A percentile compares a stretch with the other conserved stretches of the same genome.
phyloP scores from a whole-genome alignment of 805 yeast genomes.

The Metschnikowia similis region DNA sequence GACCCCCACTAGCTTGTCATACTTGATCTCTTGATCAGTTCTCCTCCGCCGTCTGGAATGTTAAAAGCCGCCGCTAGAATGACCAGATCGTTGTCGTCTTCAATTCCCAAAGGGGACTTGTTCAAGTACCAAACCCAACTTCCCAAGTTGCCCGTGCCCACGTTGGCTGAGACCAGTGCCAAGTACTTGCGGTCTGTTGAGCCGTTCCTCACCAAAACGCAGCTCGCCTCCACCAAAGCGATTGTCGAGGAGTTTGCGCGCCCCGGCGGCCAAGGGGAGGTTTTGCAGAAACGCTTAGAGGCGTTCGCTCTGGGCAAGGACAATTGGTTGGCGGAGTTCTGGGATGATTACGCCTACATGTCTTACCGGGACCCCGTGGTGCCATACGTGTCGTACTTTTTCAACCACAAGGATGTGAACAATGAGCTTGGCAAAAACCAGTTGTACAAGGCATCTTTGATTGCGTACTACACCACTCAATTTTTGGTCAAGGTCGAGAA shows the following conservation, averaged over 20 bases:
- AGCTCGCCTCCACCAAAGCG: conserved; percentile 46
- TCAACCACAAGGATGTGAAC: conserved; percentile 67
- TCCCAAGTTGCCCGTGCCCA: conserved; percentile 87
- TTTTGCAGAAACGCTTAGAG: conserved; percentile 61
- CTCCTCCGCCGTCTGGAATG: conserved; percentile 6
- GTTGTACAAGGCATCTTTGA: conserved; percentile 68
- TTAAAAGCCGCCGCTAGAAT: conserved; percentile 15
- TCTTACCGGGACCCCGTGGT: conserved; percentile 91
- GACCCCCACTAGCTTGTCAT: no score
- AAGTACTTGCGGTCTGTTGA: conserved; percentile 68
- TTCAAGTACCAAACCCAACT: conserved; percentile 67
- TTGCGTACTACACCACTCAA: conserved; percentile 61
- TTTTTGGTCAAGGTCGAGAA: conserved; percentile 64
- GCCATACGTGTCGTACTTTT: conserved; percentile 90
- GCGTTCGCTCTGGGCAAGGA: conserved; percentile 57
- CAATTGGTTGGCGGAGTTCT: conserved; percentile 87
- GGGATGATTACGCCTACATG: conserved; percentile 93
- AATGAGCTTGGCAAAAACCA: conserved; percentile 60
- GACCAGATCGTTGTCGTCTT: conserved; percentile 20
- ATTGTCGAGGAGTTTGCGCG: conserved; percentile 63
- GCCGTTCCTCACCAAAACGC: conserved; percentile 56
- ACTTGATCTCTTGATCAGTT: neutral
- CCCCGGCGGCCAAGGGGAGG: conserved; percentile 60
- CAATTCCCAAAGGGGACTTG: conserved; percentile 55
- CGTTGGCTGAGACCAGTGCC: conserved; percentile 62